Percentiles rank a stretch among this genome's conserved stretches.
phyloP scores from a whole-genome alignment of 345 rosid species.

The Arabis alpina region DNA sequence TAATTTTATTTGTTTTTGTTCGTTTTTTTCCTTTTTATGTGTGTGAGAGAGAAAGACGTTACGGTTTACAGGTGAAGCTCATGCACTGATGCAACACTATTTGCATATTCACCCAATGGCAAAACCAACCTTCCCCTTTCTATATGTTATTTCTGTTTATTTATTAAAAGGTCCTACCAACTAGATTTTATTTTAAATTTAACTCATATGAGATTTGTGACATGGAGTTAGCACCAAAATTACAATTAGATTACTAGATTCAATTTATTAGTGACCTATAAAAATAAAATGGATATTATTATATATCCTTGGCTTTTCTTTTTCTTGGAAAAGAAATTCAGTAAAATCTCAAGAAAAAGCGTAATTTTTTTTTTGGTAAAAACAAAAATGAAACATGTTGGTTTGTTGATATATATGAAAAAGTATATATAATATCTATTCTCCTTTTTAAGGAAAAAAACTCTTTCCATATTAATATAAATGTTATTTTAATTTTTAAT shows the following conservation, averaged over 20 bases:
- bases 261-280: not conserved
- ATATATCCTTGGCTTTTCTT: too few relatives aligned
- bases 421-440: not conserved
- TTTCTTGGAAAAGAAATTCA: too few relatives aligned
- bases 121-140: slow-evolving; percentile 6
- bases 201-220: not conserved
- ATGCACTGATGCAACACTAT: slow-evolving; percentile 37
- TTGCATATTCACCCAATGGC: slow-evolving; percentile 35
- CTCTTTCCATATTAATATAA: not conserved
- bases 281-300: not conserved
- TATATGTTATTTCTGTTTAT: not conserved
- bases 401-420: too few relatives aligned
- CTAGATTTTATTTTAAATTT: slow-evolving; percentile 5
- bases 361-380: not conserved
- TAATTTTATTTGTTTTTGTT: slow-evolving; percentile 10
- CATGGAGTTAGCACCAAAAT: slow-evolving; percentile 1
- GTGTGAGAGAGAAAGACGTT: slow-evolving; percentile 45
- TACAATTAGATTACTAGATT: not conserved
- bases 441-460: not conserved
- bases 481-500: not conserved
- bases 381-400: too few relatives aligned
- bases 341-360: not conserved
- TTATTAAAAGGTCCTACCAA: slow-evolving; percentile 10
- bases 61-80: slow-evolving; percentile 45
- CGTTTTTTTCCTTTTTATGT: slow-evolving; percentile 28